Evolutionary conservation across 805 yeast species (phyloP), one percentile per base, ranked within the genome.

Genomic region (Kodamaea kaohsiungensis): DNA sequence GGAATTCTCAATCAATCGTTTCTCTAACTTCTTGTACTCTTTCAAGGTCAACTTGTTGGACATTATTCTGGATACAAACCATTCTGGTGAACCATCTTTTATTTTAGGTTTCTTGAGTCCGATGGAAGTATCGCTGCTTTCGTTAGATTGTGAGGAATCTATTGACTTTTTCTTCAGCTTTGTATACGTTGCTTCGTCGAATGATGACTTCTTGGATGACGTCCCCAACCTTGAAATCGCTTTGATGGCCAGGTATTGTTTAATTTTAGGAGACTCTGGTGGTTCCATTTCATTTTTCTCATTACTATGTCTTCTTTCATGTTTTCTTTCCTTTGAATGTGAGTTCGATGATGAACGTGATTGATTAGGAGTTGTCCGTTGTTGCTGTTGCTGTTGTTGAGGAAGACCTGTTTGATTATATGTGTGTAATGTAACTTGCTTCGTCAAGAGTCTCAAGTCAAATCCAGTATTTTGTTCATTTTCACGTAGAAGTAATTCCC

Each of bases 401-500:
- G 25, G 25, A 22, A 17, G 6, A 5, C 16, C 33, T 18, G 17
- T 25, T 7, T 43, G 27, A 43, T 6, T n/a, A 17, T 43, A 43
- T 17, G 43, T 27, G 18, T 37, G 27, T 40, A 35, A 13, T 13
- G 52, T 48, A 1, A 55, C 53, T 30, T 59, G 62, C 7, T 42
- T 52, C 17, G 65, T 57, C 39, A 70, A 59, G 0, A 63, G 47
- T n/a, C 57, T 62, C 42, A 76, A 65, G 52, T 76, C 77, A 50
- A 76, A 75, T 9, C 64, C 64, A 1, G 65, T 53, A 53, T 75
- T 76, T 5, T 68, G 65, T 58, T 75, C 78, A 56, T 66, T 69
- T 56, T 76, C 80, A 43, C 73, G 59, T n/a, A 76, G 59, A 12
- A 76, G 61, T 12, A 76, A 62, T 57, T 76, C 79, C 80, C 80